Evolutionary conservation across 345 rosid species (phyloP), one percentile per base, ranked within the genome.

Genomic region (Eucalyptus caleyi): DNA sequence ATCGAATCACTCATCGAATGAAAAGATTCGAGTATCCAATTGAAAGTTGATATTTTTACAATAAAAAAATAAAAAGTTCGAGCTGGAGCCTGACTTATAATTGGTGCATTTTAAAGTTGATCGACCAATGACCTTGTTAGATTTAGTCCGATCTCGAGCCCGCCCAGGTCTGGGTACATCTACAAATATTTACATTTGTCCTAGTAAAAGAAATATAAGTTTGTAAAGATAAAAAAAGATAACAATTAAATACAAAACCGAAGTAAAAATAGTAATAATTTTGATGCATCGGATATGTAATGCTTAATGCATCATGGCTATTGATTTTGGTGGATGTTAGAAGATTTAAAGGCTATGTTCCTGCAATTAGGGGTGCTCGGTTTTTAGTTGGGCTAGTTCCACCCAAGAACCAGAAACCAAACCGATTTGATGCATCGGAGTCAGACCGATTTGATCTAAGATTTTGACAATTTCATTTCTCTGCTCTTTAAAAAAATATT

Each of bases 261-360:
- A 26, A 65, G 18, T n/a, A 15, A 65, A n/a, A n/a, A 15, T 8
- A 56, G 0, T 4, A 15, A n/a, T 5, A 7, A 65, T 15, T 7
- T 27, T 0, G 8, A 27, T 27, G 16, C 16, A 60, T 1, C 0
- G 8, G 16, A 60, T 27, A 1, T 12, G 11, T 27, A 27, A 60
- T n/a, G n/a, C 13, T 60, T 3, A 26, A 60, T 60, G 32, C n/a
- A 26, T 27, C 32, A 12, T 60, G n/a, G 32, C 16, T 60, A 10
- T 27, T 60, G 32, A 60, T 27, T 60, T 60, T 27, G 32, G 34
- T 3, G 15, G 32, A 27, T 27, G 16, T 60, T 60, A 60, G 4
- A 13, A 12, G 32, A 60, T 27, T 27, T 60, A 60, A 27, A 60
- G 69, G 32, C 8, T 12, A 60, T 2, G 62, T 56, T 24, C 14